Base-by-base conservation (phyloP, 768 basidiomycete genomes). In the Pleurotus tuber-regium region DNA sequence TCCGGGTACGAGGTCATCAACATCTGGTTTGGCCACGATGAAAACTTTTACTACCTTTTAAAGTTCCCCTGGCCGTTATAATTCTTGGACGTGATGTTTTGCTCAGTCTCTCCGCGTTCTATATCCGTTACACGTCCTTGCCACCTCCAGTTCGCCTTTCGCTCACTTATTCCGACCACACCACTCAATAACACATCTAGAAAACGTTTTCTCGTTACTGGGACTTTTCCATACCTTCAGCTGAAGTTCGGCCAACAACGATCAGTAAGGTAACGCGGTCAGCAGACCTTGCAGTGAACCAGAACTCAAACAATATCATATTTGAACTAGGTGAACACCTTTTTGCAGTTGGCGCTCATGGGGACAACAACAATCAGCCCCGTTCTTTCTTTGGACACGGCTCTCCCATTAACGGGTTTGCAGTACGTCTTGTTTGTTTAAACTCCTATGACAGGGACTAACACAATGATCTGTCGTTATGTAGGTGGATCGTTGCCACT, bases 181-280 rank as follows among this genome's bases (percentile, higher is more conserved):
- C 26, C 29, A 55, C 50, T 40, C 21, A 36, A 19, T 33, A 11
- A 24, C 29, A 36, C 38, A 29, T 19, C 39, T 66, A 95, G 89
- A 91, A 92, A 92, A 97, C 94, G 0, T 87, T 92, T 63, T 65
- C 72, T 21, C 83, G 97, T 28, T 99, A 98, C 69, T 99, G 95
- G 91, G 91, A 98, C 64, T 92, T 97, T 56, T 89, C 90, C 8
- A 83, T 97, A 44, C 93, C 97, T 1, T 96, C 94, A 1, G 96
- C 93, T 1, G 95, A 97, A 68, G 93, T 98, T 10, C 82, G 82
- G 25, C 96, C 96, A 0, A 98, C 97, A 9, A 69, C 68, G n/a
- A 94, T 99, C 44, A 96, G 92, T 75, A 98, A 96, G 76, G 91
- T 88, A 33, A 35, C 43, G 53, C 46, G n/a, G n/a, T n/a, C n/a